A percentile compares a stretch with the other conserved stretches of the same genome.
Evolutionary conservation across 495 filamentous ascomycete genomes (phyloP).

Genomic region (Annulohypoxylon stygium): DNA sequence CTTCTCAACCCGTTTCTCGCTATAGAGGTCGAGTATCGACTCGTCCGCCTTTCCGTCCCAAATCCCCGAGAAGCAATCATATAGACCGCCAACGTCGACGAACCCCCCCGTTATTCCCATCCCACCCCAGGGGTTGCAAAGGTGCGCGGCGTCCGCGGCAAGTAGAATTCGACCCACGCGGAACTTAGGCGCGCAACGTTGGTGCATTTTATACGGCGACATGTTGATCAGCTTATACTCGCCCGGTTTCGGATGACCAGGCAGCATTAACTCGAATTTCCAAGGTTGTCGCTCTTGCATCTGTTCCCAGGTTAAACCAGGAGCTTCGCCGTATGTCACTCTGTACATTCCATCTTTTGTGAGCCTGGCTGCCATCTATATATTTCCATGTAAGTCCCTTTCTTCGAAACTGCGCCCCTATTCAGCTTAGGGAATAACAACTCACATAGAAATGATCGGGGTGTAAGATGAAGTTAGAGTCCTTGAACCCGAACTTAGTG

Average conservation of each 20-base stretch:
- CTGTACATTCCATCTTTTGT: slow-evolving; percentile 70
- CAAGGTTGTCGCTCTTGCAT: slow-evolving; percentile 65
- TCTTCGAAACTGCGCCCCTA: background rate
- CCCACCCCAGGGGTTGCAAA: slow-evolving; percentile 71
- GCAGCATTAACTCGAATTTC: slow-evolving; percentile 68
- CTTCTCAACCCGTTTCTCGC: slow-evolving; percentile 68
- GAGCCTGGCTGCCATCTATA: slow-evolving; percentile 69
- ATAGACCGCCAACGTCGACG: slow-evolving; percentile 70
- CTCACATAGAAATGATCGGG: slow-evolving; percentile 67
- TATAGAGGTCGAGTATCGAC: slow-evolving; percentile 69
- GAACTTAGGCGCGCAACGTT: slow-evolving; percentile 69
- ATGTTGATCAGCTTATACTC: slow-evolving; percentile 68
- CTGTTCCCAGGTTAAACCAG: slow-evolving; percentile 65
- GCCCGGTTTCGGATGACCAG: slow-evolving; percentile 68
- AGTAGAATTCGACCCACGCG: slow-evolving; percentile 69
- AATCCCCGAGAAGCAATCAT: slow-evolving; percentile 69
- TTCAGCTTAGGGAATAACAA: background rate
- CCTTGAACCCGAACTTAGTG: slow-evolving; percentile 64
- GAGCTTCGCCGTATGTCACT: slow-evolving; percentile 69
- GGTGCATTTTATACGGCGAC: slow-evolving; percentile 72
- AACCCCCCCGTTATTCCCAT: slow-evolving; percentile 73
- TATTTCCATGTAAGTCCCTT: slow-evolving; percentile 13
- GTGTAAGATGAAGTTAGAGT: slow-evolving; percentile 71
- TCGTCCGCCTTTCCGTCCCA: slow-evolving; percentile 67
- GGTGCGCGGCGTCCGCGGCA: slow-evolving; percentile 71